These are phyloP conservation scores for Haematococcus sp. DNA, from an alignment of 139 green algal species.

Conservation along the genomic window DNA sequence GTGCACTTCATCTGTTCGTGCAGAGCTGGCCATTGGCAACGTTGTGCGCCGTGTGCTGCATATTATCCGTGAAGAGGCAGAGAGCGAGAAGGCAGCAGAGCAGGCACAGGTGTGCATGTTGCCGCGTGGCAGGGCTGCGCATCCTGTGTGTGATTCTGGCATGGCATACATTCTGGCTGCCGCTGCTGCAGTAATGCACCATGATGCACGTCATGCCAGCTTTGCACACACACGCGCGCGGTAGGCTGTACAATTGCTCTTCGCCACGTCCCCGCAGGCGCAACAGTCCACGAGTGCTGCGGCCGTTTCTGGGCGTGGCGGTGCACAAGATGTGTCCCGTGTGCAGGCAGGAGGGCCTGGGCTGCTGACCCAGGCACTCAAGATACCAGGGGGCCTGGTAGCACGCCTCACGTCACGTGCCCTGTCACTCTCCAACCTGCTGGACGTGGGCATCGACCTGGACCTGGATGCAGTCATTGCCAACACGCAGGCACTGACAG, in stretches of 20 bases:
- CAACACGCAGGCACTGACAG: neutral
- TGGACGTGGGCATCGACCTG: slow-evolving; percentile 51
- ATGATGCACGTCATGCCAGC: neutral
- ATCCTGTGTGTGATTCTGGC: too few relatives aligned
- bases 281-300: too few relatives aligned
- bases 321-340: neutral
- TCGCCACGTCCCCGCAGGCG: too few relatives aligned
- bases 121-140: neutral
- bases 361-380: slow-evolving; percentile 45
- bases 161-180: too few relatives aligned
- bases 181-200: neutral
- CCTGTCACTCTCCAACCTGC: slow-evolving; percentile 75
- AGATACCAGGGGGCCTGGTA: neutral
- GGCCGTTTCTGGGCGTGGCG: too few relatives aligned
- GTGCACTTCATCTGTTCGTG: neutral
- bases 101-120: slow-evolving; percentile 13
- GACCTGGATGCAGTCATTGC: neutral
- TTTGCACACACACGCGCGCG: too few relatives aligned
- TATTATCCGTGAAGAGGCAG: slow-evolving; percentile 88
- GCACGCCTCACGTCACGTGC: slow-evolving; percentile 29
- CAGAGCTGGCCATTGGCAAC: slow-evolving; percentile 94
- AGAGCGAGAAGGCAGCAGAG: slow-evolving; percentile 56
- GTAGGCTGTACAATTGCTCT: too few relatives aligned
- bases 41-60: slow-evolving; percentile 88
- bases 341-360: slow-evolving; percentile 12